Percentiles rank a stretch among this genome's conserved stretches.
phyloP scores from a whole-genome alignment of 768 basidiomycete species.

The Boletus vinaceobasis region DNA sequence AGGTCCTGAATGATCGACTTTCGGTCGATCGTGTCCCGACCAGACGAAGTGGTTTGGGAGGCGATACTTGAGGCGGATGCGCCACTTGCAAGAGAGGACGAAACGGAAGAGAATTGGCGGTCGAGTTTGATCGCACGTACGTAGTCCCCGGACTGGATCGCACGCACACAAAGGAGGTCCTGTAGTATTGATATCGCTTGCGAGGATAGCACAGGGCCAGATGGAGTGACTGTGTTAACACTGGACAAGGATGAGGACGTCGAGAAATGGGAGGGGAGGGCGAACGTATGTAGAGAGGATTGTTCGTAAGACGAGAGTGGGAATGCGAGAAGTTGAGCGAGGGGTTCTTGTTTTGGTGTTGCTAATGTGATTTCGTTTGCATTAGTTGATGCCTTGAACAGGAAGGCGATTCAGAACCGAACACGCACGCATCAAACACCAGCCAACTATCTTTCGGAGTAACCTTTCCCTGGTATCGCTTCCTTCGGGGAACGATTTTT shows the following conservation, averaged over 20 bases:
- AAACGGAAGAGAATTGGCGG: slow-evolving; percentile 51
- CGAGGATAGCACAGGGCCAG: slow-evolving; percentile 33
- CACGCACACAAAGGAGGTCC: slow-evolving; percentile 75
- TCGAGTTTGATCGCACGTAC: slow-evolving; percentile 75
- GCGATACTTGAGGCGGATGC: slow-evolving; percentile 10
- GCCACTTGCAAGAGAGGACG: slow-evolving; percentile 25
- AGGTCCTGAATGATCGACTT: slow-evolving; percentile 68
- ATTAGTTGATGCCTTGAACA: neutral
- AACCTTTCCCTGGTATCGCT: slow-evolving; percentile 52
- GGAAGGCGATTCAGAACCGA: neutral
- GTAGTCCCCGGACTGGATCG: slow-evolving; percentile 69
- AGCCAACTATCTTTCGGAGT: slow-evolving; percentile 57
- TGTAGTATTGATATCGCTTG: slow-evolving; percentile 58
- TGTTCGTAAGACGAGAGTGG: slow-evolving; percentile 69
- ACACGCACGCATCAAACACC: slow-evolving; percentile 67
- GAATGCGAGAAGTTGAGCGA: slow-evolving; percentile 61
- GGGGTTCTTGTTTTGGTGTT: slow-evolving; percentile 51
- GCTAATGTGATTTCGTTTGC: slow-evolving; percentile 36
- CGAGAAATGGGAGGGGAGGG: slow-evolving; percentile 44
- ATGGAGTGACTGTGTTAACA: neutral
- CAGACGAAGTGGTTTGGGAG: slow-evolving; percentile 24
- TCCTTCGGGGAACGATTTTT: slow-evolving; percentile 64
- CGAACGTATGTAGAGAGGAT: slow-evolving; percentile 51
- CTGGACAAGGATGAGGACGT: slow-evolving; percentile 31
- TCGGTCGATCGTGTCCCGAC: slow-evolving; percentile 42